Base-by-base conservation (phyloP, 2,329 filamentous ascomycete genomes). In the Ascochyta lentis region DNA sequence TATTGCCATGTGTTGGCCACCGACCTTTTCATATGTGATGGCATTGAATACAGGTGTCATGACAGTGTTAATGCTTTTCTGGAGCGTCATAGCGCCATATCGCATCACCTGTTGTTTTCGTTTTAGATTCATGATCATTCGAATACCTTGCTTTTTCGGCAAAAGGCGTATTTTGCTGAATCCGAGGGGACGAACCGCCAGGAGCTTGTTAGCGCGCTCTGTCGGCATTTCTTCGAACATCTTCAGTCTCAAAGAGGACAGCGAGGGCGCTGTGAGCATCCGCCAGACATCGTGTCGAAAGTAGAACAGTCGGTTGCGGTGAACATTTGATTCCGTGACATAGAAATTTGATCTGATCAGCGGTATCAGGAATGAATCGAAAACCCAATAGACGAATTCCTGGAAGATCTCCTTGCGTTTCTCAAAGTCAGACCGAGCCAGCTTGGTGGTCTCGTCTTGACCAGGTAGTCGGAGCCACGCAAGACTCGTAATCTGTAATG, bases 271-370 rank as follows among this genome's bases (percentile, higher is more conserved):
- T 1, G 89, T 86, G 31, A 98, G 76, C 37, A 83, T 83, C 46
- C 85, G 86, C 95, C 95, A 99, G 9, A 95, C 82, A 74, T 99
- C 95, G 62, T 99, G 95, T 4, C 94, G 89, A 71, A 97, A 98
- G 77, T 92, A 99, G 74, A 96, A 96, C 0, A 98, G 78, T 26
- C 87, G 86, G 66, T 95, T 92, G 15, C 89, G 87, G 69, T 96
- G 86, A 1, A 82, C 81, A 60, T 86, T 92, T 0, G 92, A 95
- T 73, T 99, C 95, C 0, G 95, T 99, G 34, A 97, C 90, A 70
- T 98, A 94, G 68, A 99, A 99, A 68, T 95, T 93, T 59, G 86
- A 87, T 31, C 91, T 86, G 43, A 98, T 84, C 7, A 99, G 81
- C 9, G 95, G 94, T 65, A 98, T 90, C 52, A 99, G 71, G 22